Conservation (phyloP, 306 rosid species). For the Vigna nakashimae region DNA sequence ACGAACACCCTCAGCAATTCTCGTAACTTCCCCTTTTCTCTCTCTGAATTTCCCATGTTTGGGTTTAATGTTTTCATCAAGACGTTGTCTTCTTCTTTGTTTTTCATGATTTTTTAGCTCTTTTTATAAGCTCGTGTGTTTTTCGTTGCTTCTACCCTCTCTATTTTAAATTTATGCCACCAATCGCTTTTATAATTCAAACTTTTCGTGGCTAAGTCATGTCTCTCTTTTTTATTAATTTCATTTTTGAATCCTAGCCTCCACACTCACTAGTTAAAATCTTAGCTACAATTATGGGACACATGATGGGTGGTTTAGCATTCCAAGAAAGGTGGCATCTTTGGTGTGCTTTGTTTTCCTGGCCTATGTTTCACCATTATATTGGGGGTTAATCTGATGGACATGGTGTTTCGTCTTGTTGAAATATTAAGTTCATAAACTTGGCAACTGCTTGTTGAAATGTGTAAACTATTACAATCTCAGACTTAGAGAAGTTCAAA, state of each 20-base stretch:
- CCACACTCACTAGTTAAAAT: background rate
- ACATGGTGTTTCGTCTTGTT: too few relatives aligned
- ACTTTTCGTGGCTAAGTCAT: background rate
- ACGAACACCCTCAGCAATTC: background rate
- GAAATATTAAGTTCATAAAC: too few relatives aligned
- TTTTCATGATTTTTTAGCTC: background rate
- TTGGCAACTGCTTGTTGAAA: too few relatives aligned
- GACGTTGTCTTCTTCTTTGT: background rate
- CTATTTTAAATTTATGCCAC: background rate
- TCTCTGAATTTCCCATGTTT: background rate
- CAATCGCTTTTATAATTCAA: background rate
- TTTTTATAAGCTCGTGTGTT: background rate
- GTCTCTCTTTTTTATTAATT: background rate
- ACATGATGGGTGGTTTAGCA: too few relatives aligned
- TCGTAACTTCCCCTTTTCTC: conserved; percentile 7
- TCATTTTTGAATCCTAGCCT: background rate
- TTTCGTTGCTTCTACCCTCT: background rate
- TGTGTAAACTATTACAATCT: too few relatives aligned
- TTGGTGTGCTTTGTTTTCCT: too few relatives aligned
- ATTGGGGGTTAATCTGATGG: too few relatives aligned
- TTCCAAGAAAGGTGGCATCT: too few relatives aligned
- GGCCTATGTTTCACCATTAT: too few relatives aligned
- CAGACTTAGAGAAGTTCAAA: too few relatives aligned
- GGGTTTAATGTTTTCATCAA: background rate
- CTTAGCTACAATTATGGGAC: background rate